A percentile compares a stretch with the other conserved stretches of the same genome.
Conservation (phyloP, 2,329 filamentous ascomycete genomes). For the Alternaria novae-zelandiae region DNA sequence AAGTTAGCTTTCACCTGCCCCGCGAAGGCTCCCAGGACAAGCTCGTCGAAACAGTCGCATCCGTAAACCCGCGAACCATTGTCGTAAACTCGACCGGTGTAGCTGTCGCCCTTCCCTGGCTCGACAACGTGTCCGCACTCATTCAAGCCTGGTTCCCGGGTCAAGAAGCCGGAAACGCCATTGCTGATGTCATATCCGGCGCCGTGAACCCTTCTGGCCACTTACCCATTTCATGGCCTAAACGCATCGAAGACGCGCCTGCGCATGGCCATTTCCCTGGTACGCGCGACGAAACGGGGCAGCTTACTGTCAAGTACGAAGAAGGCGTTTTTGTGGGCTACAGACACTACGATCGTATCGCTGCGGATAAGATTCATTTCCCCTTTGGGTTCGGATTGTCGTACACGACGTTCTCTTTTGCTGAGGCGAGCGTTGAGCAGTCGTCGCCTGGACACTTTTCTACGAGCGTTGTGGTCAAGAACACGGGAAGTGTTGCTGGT, state of each 20-base stretch:
- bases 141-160: constrained; percentile 53
- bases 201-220: constrained; percentile 48
- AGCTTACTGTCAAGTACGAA: constrained; percentile 67
- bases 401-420: constrained; percentile 50
- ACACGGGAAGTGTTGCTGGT: constrained; percentile 58
- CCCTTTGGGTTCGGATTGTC: constrained; percentile 50
- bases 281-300: constrained; percentile 51
- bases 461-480: constrained; percentile 54
- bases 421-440: constrained; percentile 65
- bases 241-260: constrained; percentile 43
- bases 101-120: constrained; percentile 74
- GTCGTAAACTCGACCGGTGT: constrained; percentile 81
- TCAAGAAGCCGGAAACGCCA: constrained; percentile 51
- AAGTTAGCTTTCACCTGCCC: constrained; percentile 62
- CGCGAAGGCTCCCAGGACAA: constrained; percentile 63
- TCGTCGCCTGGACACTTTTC: constrained; percentile 54
- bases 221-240: constrained; percentile 50
- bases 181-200: constrained; percentile 52
- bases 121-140: constrained; percentile 51
- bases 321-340: constrained; percentile 64
- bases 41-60: constrained; percentile 69
- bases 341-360: constrained; percentile 65
- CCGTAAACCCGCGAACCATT: constrained; percentile 71
- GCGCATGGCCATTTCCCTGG: constrained; percentile 50
- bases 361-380: constrained; percentile 57